Evolutionary conservation across 2,329 filamentous ascomycete species (phyloP).

Genomic region (Microsporum canis): DNA sequence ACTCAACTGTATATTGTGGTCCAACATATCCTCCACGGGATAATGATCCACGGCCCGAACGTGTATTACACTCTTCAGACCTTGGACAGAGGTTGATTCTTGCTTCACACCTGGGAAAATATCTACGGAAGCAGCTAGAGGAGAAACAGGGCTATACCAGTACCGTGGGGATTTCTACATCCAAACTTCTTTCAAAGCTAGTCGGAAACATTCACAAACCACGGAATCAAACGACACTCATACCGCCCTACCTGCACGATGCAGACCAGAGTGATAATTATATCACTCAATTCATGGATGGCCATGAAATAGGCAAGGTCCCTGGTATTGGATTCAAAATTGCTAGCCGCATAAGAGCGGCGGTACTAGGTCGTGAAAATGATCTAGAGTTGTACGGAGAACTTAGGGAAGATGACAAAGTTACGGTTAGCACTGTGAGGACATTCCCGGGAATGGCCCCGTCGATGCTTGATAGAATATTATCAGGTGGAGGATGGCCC

Average conservation of each 20-base stretch:
- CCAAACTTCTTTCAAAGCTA: slow-evolving; percentile 76
- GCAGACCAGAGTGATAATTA: slow-evolving; percentile 30
- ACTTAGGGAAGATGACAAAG: slow-evolving; percentile 37
- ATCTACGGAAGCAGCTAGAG: slow-evolving; percentile 63
- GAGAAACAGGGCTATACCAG: slow-evolving; percentile 71
- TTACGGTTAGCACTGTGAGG: slow-evolving; percentile 58
- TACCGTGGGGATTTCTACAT: slow-evolving; percentile 77
- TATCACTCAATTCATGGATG: slow-evolving; percentile 59
- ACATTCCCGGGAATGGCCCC: slow-evolving; percentile 52
- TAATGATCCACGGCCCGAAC: slow-evolving; percentile 14
- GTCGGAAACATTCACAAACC: slow-evolving; percentile 79
- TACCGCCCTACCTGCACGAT: slow-evolving; percentile 46
- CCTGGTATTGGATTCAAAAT: slow-evolving; percentile 77
- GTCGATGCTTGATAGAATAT: slow-evolving; percentile 53
- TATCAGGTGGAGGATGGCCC: slow-evolving; percentile 58
- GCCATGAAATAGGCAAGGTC: slow-evolving; percentile 63
- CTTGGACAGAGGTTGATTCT: slow-evolving; percentile 53
- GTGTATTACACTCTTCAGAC: slow-evolving; percentile 3
- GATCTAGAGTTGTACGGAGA: slow-evolving; percentile 25
- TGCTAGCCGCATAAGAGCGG: slow-evolving; percentile 54
- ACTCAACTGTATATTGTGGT: slow-evolving; percentile 58
- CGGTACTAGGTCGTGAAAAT: slow-evolving; percentile 40
- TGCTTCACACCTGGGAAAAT: slow-evolving; percentile 67
- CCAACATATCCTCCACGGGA: slow-evolving; percentile 42
- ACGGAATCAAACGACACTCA: slow-evolving; percentile 69